Base-by-base conservation (phyloP, 805 yeast species). In the Hanseniaspora valbyensis region DNA sequence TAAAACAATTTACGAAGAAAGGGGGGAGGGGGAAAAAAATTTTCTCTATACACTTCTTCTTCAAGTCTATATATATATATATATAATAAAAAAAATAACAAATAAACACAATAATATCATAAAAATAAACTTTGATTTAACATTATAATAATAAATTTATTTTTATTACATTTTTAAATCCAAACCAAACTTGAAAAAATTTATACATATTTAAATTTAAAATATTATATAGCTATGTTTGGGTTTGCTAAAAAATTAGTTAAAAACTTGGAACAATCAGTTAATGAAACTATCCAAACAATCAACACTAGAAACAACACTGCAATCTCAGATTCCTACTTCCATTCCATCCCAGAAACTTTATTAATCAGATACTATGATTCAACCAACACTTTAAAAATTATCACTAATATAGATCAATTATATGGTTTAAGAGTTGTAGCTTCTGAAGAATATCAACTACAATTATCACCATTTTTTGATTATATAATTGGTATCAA, bases 401-500 rank as follows among this genome's bases (percentile, higher is more conserved):
- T 61, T 50, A 54, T 66, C 60, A 22, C 52, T 53, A 51, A 60
- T 55, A 52, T 61, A 16, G 67, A 59, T 4, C 56, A 59, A 10
- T 60, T 65, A 8, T 58, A 66, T 41, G 92, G 89, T 0, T 69
- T 83, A 45, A 70, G 89, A 34, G 75, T 83, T 1, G 58, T 83
- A 1, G 66, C 64, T 49, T 75, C 83, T 0, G 65, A 67, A 13
- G 81, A 75, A 14, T 63, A 66, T 7, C 69, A 66, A 26, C 67
- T 71, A 22, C 84, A 83, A 2, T 62, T 92, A 26, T 94, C 88
- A 64, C 72, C 92, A 9, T 83, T 86, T 77, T 92, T 90, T 60
- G 98, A 90, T 62, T 90, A 74, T 61, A 77, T 90, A 32, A 73
- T 87, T n/a, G 82, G 83, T 1, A 69, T 88, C 52, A 85, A 90